A percentile compares a stretch with the other conserved stretches of the same genome.
These are phyloP conservation scores for Anisodus acutangulus DNA, from an alignment of 257 asterid genomes.

Conservation along the genomic window DNA sequence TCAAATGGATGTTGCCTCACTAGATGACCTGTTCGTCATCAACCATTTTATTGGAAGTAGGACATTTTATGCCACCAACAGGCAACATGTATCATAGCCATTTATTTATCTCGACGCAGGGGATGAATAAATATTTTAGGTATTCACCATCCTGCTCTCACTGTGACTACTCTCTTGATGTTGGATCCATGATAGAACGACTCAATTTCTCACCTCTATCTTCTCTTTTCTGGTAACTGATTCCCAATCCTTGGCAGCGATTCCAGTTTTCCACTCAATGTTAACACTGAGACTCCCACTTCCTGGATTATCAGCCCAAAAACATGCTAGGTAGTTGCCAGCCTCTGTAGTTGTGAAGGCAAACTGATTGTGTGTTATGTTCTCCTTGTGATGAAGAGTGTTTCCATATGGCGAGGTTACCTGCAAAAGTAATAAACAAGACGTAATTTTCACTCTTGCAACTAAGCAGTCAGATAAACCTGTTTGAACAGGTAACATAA, in stretches of 20 bases:
- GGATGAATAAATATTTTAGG: neutral
- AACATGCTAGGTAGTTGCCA: conserved; percentile 86
- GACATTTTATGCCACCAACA: conserved; percentile 5
- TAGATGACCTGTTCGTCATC: neutral
- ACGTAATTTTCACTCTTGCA: neutral
- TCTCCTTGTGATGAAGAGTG: conserved; percentile 64
- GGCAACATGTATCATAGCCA: neutral
- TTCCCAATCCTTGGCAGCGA: conserved; percentile 93
- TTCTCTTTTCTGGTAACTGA: conserved; percentile 89
- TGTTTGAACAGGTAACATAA: neutral
- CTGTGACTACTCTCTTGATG: neutral
- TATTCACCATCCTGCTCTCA: neutral
- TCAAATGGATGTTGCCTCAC: conserved; percentile 19
- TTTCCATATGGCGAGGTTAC: conserved; percentile 85
- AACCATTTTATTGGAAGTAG: neutral
- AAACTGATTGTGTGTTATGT: conserved; percentile 79
- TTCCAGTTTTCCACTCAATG: conserved; percentile 91
- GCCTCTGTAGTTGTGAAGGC: conserved; percentile 81
- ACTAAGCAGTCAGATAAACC: neutral
- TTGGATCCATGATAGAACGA: conserved; percentile 5
- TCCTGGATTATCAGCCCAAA: conserved; percentile 63
- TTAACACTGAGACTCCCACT: conserved; percentile 66
- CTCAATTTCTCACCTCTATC: conserved; percentile 62
- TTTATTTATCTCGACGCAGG: neutral
- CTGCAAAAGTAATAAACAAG: conserved; percentile 37